Conservation (phyloP, 768 basidiomycete genomes). For the Termitomyces sp. region DNA sequence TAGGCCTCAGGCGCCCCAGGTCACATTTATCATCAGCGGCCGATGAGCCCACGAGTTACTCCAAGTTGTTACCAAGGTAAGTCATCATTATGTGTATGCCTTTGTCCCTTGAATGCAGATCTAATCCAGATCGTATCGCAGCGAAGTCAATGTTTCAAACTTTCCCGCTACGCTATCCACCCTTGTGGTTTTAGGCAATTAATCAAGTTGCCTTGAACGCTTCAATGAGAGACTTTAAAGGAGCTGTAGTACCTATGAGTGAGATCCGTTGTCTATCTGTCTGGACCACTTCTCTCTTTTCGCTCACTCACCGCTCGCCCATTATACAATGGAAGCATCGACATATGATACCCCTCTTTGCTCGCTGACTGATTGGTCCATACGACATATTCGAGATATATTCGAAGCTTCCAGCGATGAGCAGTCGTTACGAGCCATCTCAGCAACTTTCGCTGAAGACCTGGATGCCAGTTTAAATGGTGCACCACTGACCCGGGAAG, state of each 20-base stretch:
- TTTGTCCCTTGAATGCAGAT: constrained; percentile 7
- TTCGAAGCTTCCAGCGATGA: constrained; percentile 46
- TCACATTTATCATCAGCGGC: not conserved
- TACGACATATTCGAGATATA: constrained; percentile 38
- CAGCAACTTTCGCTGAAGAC: constrained; percentile 37
- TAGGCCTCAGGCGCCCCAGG: not conserved
- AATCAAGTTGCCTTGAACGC: constrained; percentile 15
- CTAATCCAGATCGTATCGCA: constrained; percentile 10
- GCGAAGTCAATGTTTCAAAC: constrained; percentile 9
- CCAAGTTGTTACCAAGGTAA: not conserved
- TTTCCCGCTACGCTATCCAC: constrained; percentile 6
- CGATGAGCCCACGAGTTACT: not conserved
- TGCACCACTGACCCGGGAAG: constrained; percentile 27
- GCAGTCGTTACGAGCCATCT: constrained; percentile 35
- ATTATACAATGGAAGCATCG: constrained; percentile 10
- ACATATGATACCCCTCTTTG: constrained; percentile 21
- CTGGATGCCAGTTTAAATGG: constrained; percentile 41
- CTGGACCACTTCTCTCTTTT: not conserved
- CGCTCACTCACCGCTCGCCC: not conserved
- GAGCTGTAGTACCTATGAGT: not conserved
- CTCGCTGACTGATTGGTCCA: constrained; percentile 45
- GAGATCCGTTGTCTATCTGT: not conserved
- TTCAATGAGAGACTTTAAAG: constrained; percentile 10
- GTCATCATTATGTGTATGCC: not conserved
- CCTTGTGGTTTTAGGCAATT: constrained; percentile 12